Base-by-base conservation (phyloP, 768 basidiomycete species). In the Pleurotus tuber-regium region DNA sequence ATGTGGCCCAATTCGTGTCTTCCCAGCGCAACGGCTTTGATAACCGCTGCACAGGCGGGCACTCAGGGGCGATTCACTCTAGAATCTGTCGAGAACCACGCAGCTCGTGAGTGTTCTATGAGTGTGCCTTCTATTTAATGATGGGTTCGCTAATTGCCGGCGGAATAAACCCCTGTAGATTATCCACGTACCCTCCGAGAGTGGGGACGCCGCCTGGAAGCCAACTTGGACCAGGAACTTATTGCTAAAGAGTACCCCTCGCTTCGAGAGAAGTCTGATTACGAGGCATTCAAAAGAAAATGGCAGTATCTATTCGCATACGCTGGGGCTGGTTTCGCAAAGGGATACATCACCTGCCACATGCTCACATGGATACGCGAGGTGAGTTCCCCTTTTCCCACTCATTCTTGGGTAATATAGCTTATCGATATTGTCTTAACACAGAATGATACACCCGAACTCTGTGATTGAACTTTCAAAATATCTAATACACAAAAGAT, bases 181-280 rank as follows among this genome's bases (percentile, higher is more conserved):
- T 92, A 96, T 70, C 91, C 93, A 25, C 85, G 92, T 43, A 96
- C 93, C 23, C 78, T 96, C n/a, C 83, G 92, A 46, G 91, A 92
- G 71, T 96, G 93, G 93, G 83, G 83, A 25, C 76, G 85, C 25
- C 80, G 91, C 25, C 82, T 95, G 52, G 83, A 86, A 53, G 69
- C 71, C 41, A 87, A 87, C 62, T 63, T 84, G 35, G 71, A 73
- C 9, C 84, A 83, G 56, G 83, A 84, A 11, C 57, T 77, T 50
- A 73, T 88, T 36, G 58, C 76, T 31, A 70, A 71, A 54, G 82
- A 83, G 52, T 82, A 87, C 61, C 87, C 87, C 4, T 70, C 74
- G 7, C 69, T 89, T 26, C 68, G 70, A 35, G 80, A 87, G 48
- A 61, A 64, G 19, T 64, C 71, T 19, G 80, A 85, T 57, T 88